Percentiles rank a stretch among this genome's conserved stretches.
Conservation (phyloP, 148 eudicot species). For the Diospyros lotus region DNA sequence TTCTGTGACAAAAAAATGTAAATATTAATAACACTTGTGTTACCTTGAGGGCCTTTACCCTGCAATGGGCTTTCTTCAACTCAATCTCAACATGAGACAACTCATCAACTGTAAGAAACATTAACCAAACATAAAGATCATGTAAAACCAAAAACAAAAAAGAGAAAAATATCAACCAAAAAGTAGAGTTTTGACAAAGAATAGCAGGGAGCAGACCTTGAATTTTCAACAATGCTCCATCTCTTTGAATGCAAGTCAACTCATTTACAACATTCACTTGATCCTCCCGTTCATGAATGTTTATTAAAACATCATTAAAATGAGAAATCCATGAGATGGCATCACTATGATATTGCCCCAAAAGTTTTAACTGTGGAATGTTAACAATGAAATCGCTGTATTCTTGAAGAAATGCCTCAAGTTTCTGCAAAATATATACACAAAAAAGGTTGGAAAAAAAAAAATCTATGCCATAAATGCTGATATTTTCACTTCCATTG, state of each 20-base stretch:
- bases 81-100: slow-evolving; percentile 60
- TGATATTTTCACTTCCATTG: not conserved
- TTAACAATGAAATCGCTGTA: slow-evolving; percentile 47
- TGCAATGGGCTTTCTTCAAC: slow-evolving; percentile 74
- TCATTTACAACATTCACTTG: slow-evolving; percentile 66
- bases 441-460: not conserved
- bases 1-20: not conserved
- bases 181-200: not conserved
- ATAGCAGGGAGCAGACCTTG: slow-evolving; percentile 40
- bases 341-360: slow-evolving; percentile 62
- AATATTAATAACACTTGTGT: slow-evolving; percentile 10
- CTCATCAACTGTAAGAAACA: slow-evolving; percentile 53
- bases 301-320: slow-evolving; percentile 37
- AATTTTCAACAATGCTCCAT: slow-evolving; percentile 60
- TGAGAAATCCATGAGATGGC: slow-evolving; percentile 78
- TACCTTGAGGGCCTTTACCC: slow-evolving; percentile 85
- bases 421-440: slow-evolving; percentile 46
- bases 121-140: slow-evolving; percentile 5
- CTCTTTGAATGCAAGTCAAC: slow-evolving; percentile 56
- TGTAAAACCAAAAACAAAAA: not conserved
- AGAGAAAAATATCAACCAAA: slow-evolving; percentile 5
- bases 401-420: slow-evolving; percentile 58
- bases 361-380: slow-evolving; percentile 64
- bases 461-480: not conserved
- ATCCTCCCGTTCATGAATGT: slow-evolving; percentile 54